Percentiles rank a stretch among this genome's conserved stretches.
These are phyloP conservation scores for Pseudogymnoascus sp. DNA, from an alignment of 2,329 filamentous ascomycete genomes.

Conservation along the genomic window DNA sequence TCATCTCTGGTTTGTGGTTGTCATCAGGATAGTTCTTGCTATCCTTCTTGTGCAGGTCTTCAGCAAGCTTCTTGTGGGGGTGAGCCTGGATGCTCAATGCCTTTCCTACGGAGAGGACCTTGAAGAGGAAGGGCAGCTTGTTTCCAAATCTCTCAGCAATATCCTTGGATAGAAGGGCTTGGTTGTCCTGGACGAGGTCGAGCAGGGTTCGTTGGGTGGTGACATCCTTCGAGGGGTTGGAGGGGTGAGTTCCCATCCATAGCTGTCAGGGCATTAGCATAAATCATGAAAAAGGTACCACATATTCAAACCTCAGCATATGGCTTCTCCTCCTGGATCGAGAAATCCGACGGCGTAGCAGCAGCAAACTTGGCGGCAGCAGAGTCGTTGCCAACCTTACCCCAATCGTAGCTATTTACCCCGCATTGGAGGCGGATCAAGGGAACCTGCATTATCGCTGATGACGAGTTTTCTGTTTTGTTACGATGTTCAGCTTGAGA, in stretches of 20 bases:
- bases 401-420: slow-evolving; percentile 99
- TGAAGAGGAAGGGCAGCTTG: slow-evolving; percentile 94
- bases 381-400: slow-evolving; percentile 81
- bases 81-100: slow-evolving; percentile 96
- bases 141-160: slow-evolving; percentile 67
- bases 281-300: slow-evolving; percentile 49
- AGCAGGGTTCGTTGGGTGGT: slow-evolving; percentile 76
- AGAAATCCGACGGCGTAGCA: slow-evolving; percentile 71
- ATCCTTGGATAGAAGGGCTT: slow-evolving; percentile 67
- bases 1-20: slow-evolving; percentile 99
- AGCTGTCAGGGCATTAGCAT: slow-evolving; percentile 46
- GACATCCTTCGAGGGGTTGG: slow-evolving; percentile 86
- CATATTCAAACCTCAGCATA: slow-evolving; percentile 72
- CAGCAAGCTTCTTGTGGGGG: slow-evolving; percentile 89
- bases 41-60: slow-evolving; percentile 76
- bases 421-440: slow-evolving; percentile 81
- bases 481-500: slow-evolving; percentile 6
- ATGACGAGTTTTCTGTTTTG: not conserved
- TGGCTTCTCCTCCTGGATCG: slow-evolving; percentile 76
- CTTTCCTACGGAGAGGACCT: slow-evolving; percentile 92
- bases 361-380: slow-evolving; percentile 85
- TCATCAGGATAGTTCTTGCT: slow-evolving; percentile 96
- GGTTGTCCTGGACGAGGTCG: slow-evolving; percentile 80
- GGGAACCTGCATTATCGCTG: slow-evolving; percentile 46
- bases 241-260: slow-evolving; percentile 99